Evolutionary conservation across 73 alveolate species (phyloP).

Genomic region (Paraurostyla sp.): DNA sequence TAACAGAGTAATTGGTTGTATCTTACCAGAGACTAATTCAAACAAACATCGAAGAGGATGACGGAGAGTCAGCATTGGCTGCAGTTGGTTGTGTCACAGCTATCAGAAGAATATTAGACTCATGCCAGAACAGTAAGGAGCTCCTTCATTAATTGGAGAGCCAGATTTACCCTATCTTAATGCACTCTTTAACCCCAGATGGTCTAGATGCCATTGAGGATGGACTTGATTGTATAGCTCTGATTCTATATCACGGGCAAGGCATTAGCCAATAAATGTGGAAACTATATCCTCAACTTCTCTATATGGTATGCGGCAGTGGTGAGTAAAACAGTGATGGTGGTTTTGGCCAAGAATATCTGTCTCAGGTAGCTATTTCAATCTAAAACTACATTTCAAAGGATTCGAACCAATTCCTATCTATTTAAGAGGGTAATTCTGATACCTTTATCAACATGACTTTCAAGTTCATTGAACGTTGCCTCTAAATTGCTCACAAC

Average conservation of each 20-base stretch:
- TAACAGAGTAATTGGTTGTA: slow-evolving; percentile 72
- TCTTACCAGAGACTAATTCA: slow-evolving; percentile 73
- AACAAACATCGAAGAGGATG: slow-evolving; percentile 75
- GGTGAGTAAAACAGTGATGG: slow-evolving; percentile 68
- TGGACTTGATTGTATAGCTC: slow-evolving; percentile 86
- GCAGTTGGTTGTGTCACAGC: slow-evolving; percentile 90
- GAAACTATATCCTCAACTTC: slow-evolving; percentile 56
- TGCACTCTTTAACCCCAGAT: slow-evolving; percentile 75
- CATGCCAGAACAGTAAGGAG: slow-evolving; percentile 59
- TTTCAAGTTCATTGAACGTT: slow-evolving; percentile 40
- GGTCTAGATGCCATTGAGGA: slow-evolving; percentile 84
- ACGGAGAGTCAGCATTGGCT: slow-evolving; percentile 79
- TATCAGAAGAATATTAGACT: slow-evolving; percentile 81
- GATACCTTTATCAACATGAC: slow-evolving; percentile 55
- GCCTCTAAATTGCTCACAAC: slow-evolving; percentile 41
- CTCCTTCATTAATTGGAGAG: slow-evolving; percentile 57
- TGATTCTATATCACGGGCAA: slow-evolving; percentile 80
- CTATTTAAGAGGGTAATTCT: slow-evolving; percentile 60
- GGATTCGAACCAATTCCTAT: slow-evolving; percentile 77
- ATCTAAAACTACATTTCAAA: slow-evolving; percentile 81
- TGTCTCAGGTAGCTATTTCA: slow-evolving; percentile 70
- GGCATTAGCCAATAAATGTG: slow-evolving; percentile 58
- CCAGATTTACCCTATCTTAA: slow-evolving; percentile 69
- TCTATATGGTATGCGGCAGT: slow-evolving; percentile 56
- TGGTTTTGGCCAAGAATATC: slow-evolving; percentile 83